Evolutionary conservation across 352 stramenopile genomes (phyloP), one percentile per base, ranked within the genome.

Genomic region (Phytopythium delawarense): DNA sequence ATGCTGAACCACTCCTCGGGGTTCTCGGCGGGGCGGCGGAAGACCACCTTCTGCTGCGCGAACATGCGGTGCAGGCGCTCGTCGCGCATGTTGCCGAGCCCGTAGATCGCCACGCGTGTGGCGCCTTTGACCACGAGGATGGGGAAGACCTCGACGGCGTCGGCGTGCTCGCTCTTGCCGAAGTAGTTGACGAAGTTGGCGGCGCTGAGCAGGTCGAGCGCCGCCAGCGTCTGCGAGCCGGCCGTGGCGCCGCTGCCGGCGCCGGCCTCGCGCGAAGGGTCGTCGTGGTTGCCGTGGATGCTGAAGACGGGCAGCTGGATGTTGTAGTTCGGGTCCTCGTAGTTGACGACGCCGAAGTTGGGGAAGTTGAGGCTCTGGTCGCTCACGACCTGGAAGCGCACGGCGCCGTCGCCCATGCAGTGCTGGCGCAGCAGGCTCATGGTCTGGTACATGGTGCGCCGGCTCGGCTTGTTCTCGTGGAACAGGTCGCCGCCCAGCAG

Each of bases 241-340:
- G 16, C 42, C 42, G 42, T 25, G 18, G 25, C 49, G 46, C 63
- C 54, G 53, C 67, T 61, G 57, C 74, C 83, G 1, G 61, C n/a
- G 53, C 74, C 78, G 46, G 88, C 93, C 57, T 99, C 97, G 44
- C 96, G 81, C 15, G 95, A 96, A 12, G 98, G 97, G 77, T 99
- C 97, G 75, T 99, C 98, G 80, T 99, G 98, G 83, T 99, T 99
- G 16, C 98, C 98, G 74, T 99, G 97, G 69, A 99, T 99, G 61
- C 84, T 91, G 69, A 99, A 99, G 20, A 99, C 86, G 5, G 98
- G 97, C 34, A 99, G 79, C 64, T 98, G 76, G 44, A 98, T 87
- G 68, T 97, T 94, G 70, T 87, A 93, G 62, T 97, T 97, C 20
- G 93, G 91, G 72, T 99, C 95, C 66, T 99, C 92, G 77, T 99